Conservation (phyloP, 148 eudicot species). For the Rhododendron kiyosumense region DNA sequence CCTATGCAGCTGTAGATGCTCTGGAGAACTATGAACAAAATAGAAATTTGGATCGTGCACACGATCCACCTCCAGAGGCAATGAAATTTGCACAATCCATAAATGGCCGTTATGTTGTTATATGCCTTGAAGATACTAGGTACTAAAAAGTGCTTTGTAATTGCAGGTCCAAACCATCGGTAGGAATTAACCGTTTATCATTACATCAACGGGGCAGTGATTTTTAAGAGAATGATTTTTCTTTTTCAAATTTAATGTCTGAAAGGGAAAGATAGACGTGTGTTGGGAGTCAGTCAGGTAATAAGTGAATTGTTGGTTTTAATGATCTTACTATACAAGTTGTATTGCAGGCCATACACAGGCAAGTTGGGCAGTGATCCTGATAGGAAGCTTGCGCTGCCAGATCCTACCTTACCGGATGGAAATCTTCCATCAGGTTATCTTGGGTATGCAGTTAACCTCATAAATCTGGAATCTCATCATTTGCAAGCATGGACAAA, state of each 20-base stretch:
- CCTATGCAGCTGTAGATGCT: slow-evolving; percentile 22
- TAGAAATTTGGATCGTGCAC: not conserved
- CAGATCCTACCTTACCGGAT: slow-evolving; percentile 32
- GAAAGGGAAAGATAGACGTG: not conserved
- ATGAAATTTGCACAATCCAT: slow-evolving; percentile 2
- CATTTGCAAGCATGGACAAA: slow-evolving; percentile 25
- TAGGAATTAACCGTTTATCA: not conserved
- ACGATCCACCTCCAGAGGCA: not conserved
- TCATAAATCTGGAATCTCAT: slow-evolving; percentile 31
- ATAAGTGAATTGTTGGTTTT: not conserved
- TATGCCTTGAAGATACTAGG: slow-evolving; percentile 69
- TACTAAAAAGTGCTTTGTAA: slow-evolving; percentile 2
- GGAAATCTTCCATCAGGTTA: slow-evolving; percentile 49
- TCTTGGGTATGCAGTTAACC: slow-evolving; percentile 63
- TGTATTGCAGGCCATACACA: slow-evolving; percentile 29
- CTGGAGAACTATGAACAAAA: slow-evolving; percentile 31
- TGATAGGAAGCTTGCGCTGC: slow-evolving; percentile 41
- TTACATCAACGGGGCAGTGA: not conserved
- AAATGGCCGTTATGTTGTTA: slow-evolving; percentile 30
- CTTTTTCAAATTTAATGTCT: not conserved
- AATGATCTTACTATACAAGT: not conserved
- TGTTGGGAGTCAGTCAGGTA: not conserved
- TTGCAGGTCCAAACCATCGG: slow-evolving; percentile 3
- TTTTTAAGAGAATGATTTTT: not conserved
- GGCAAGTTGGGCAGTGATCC: slow-evolving; percentile 21